phyloP scores from a whole-genome alignment of 2,329 filamentous ascomycete genomes.

The Cordyceps javanica region DNA sequence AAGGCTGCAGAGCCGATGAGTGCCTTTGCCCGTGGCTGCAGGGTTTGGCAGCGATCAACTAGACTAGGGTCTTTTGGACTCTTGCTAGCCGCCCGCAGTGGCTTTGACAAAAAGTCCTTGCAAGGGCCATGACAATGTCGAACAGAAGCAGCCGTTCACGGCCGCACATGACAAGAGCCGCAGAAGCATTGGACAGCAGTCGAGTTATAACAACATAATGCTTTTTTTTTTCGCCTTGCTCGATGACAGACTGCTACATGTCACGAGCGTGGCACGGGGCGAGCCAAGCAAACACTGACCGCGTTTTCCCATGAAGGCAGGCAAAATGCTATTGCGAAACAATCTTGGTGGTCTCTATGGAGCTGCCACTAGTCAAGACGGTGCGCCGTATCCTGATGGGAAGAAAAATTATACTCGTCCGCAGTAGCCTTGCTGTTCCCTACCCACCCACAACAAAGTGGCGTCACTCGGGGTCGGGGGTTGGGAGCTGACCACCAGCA shows the following conservation, averaged over 20 bases:
- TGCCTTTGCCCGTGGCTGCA: slow-evolving; percentile 3
- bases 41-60: slow-evolving; percentile 11
- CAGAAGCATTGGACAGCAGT: not conserved
- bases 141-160: not conserved
- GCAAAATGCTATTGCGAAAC: not conserved
- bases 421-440: slow-evolving; percentile 5
- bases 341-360: not conserved
- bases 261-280: not conserved
- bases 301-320: not conserved
- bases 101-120: slow-evolving; percentile 4
- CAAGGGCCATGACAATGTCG: not conserved
- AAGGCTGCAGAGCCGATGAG: slow-evolving; percentile 9
- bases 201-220: not conserved
- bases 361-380: not conserved
- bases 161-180: not conserved
- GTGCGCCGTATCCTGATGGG: not conserved
- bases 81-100: not conserved
- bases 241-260: not conserved
- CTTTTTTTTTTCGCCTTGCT: not conserved
- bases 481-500: slow-evolving; percentile 7
- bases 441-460: slow-evolving; percentile 11
- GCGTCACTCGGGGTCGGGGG: slow-evolving; percentile 10
- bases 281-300: not conserved
- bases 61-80: not conserved
- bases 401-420: not conserved